Evolutionary conservation across 2,329 filamentous ascomycete genomes (phyloP), one percentile per base, ranked within the genome.

Genomic region (Fusarium sp.): DNA sequence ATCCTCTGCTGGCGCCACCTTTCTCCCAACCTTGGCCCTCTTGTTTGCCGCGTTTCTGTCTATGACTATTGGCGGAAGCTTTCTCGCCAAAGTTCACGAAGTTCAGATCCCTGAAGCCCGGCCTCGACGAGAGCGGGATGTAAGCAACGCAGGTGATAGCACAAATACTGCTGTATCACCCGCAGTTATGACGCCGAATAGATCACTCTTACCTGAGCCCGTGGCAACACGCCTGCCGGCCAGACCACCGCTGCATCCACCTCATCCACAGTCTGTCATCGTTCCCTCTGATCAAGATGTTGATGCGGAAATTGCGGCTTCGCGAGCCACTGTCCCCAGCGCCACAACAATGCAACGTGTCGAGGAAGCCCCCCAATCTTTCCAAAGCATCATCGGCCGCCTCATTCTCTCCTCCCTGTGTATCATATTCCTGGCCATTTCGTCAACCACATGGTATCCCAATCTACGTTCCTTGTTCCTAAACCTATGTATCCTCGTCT

Each of bases 401-500:
- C 86, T 90, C 75, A 81, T 91, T 57, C 81, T 92, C 70, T 73
- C 85, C 37, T 85, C 88, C 26, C 83, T 88, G 11, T 81, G 85
- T 52, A 78, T 91, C 57, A 83, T 89, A 58, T 88, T 91, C 74
- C 77, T 91, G 27, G 85, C 86, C 48, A 83, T 90, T 37, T 87
- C 88, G 15, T 89, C 90, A 10, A 83, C 85, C 20, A 87, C 88
- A 3, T 92, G 90, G 89, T 87, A 89, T 55, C 83, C 86, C 2
- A 78, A 81, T 11, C 77, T 87, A 44, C 88, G 90, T 38, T 82
- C 85, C 27, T 77, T 83, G 54, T 91, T 91, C 78, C 83, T 89
- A 75, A 89, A 95, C 78, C 70, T 86, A 5, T 83, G 97, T 26
- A 86, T 89, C 4, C 89, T 95, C 75, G 72, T 88, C 57, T 98